Percentiles rank a stretch among this genome's conserved stretches.
Conservation (phyloP, 257 asterid species). For the Dorcoceras hygrometricum region DNA sequence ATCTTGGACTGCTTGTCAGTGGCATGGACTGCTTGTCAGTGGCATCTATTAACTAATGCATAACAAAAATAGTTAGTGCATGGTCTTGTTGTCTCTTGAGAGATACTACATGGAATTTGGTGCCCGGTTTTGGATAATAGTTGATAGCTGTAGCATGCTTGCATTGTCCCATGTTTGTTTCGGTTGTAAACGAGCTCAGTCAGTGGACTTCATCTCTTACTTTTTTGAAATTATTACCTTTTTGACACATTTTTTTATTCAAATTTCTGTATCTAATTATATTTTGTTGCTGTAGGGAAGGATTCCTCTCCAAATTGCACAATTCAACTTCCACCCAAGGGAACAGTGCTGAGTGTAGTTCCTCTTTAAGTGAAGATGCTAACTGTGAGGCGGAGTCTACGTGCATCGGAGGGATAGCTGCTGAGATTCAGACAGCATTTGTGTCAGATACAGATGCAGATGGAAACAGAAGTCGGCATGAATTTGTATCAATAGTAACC, state of each 20-base stretch:
- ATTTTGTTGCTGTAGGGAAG: constrained; percentile 58
- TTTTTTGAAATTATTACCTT: neutral
- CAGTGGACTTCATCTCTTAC: neutral
- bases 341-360: constrained; percentile 31
- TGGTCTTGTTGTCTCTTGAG: constrained; percentile 1
- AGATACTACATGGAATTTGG: constrained; percentile 5
- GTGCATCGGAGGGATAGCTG: constrained; percentile 35
- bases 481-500: constrained; percentile 21
- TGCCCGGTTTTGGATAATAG: neutral
- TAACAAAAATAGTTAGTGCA: neutral
- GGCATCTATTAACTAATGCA: neutral
- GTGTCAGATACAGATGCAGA: constrained; percentile 21
- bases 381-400: constrained; percentile 34
- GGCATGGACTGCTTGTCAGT: neutral
- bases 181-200: neutral
- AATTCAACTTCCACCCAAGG: constrained; percentile 33
- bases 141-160: neutral
- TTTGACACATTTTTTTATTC: neutral
- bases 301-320: constrained; percentile 66
- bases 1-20: neutral
- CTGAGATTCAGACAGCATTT: constrained; percentile 18
- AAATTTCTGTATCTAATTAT: constrained; percentile 1
- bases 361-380: constrained; percentile 30
- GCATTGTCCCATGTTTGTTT: constrained; percentile 2
- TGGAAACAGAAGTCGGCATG: constrained; percentile 24